phyloP scores from a whole-genome alignment of 257 asterid species.

The Gynochthodes officinalis region DNA sequence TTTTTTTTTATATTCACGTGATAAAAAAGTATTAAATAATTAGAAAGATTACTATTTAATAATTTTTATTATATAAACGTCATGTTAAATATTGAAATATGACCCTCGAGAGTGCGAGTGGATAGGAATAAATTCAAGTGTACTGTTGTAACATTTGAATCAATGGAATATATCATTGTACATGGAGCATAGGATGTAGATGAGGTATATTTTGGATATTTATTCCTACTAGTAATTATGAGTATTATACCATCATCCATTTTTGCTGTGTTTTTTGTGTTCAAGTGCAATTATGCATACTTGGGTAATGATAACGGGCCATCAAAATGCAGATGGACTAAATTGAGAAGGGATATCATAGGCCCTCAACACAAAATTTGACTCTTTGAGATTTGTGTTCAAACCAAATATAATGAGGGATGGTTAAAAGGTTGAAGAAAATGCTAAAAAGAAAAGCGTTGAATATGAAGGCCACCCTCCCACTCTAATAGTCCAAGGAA shows the following conservation, averaged over 20 bases:
- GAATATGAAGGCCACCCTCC: slow-evolving; percentile 27
- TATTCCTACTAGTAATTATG: slow-evolving; percentile 19
- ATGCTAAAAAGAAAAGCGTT: background rate
- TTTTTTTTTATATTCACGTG: no score
- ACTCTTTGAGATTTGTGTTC: slow-evolving; percentile 33
- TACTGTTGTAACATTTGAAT: background rate
- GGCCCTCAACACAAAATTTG: slow-evolving; percentile 31
- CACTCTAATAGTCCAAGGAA: slow-evolving; percentile 25
- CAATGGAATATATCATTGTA: no score
- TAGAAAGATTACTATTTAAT: no score
- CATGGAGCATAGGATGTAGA: background rate
- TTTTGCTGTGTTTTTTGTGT: slow-evolving; percentile 3
- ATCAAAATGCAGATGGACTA: slow-evolving; percentile 22
- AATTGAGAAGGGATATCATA: slow-evolving; percentile 16
- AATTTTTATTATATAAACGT: no score
- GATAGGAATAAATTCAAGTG: background rate
- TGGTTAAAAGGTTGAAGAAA: slow-evolving; percentile 6
- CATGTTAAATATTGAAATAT: no score
- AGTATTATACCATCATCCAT: background rate
- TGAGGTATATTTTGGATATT: background rate
- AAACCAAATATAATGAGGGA: slow-evolving; percentile 32
- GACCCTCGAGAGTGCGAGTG: background rate
- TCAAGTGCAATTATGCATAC: slow-evolving; percentile 8
- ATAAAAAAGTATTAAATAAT: no score
- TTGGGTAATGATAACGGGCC: slow-evolving; percentile 23